Conservation (phyloP, 2,329 filamentous ascomycete genomes). For the Aspergillus amoenus region DNA sequence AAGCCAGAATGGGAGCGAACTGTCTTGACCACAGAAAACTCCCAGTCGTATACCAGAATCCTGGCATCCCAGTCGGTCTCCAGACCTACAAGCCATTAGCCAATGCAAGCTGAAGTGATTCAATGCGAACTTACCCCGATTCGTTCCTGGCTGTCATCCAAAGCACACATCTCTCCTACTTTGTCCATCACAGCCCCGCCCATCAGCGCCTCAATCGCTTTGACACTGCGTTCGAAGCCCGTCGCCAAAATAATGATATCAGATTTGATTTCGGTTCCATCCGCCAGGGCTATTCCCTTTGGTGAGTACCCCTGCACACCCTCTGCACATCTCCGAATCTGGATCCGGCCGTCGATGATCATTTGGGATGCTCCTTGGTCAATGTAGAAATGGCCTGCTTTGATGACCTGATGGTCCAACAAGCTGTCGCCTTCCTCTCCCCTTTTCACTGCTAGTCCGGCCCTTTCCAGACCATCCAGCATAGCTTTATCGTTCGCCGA, state of each 20-base stretch:
- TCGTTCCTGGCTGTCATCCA: neutral
- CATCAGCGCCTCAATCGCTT: neutral
- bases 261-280: neutral
- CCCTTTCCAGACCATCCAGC: neutral
- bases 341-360: neutral
- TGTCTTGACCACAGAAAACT: neutral
- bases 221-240: neutral
- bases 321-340: neutral
- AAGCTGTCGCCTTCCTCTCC: neutral
- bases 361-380: neutral
- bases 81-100: neutral
- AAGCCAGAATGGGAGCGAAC: neutral
- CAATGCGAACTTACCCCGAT: neutral
- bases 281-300: neutral
- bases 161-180: neutral
- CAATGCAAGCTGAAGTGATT: neutral
- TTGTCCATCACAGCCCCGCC: neutral
- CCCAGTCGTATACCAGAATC: neutral
- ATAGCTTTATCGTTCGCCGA: neutral
- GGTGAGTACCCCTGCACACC: neutral
- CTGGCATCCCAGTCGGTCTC: neutral
- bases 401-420: neutral
- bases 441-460: neutral
- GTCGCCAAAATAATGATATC: neutral
- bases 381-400: neutral